These are phyloP conservation scores for Neurospora sp. DNA, from an alignment of 495 filamentous ascomycete genomes.

Conservation along the genomic window DNA sequence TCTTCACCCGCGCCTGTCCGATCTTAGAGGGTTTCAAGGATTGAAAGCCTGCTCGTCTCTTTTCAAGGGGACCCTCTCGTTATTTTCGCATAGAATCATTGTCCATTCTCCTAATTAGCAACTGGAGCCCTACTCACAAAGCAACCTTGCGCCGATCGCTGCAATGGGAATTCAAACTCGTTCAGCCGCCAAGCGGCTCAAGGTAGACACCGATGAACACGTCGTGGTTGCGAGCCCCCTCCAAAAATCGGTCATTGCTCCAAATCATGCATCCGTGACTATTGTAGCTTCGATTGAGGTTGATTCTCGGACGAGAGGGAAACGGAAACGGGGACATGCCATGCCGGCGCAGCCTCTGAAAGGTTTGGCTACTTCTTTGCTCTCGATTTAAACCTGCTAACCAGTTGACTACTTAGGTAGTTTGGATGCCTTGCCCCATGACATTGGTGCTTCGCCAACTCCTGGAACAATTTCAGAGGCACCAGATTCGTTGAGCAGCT, in stretches of 20 bases:
- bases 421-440: slow-evolving; percentile 24
- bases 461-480: not conserved
- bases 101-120: not conserved
- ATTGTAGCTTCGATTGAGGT: not conserved
- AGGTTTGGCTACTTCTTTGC: slow-evolving; percentile 12
- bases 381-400: not conserved
- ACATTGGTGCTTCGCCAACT: slow-evolving; percentile 18
- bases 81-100: not conserved
- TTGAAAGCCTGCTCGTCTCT: not conserved
- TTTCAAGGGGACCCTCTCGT: not conserved
- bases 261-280: not conserved
- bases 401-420: not conserved
- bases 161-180: not conserved
- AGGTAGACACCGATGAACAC: not conserved
- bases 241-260: not conserved
- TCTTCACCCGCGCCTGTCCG: not conserved
- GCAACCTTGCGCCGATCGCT: not conserved
- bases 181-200: not conserved
- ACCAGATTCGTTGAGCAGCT: not conserved
- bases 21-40: no score
- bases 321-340: slow-evolving; percentile 5
- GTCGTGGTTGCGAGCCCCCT: not conserved
- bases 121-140: not conserved
- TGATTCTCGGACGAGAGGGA: not conserved
- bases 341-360: slow-evolving; percentile 12